These are phyloP conservation scores for Pluteus cervinus DNA, from an alignment of 768 basidiomycete genomes.

Conservation along the genomic window DNA sequence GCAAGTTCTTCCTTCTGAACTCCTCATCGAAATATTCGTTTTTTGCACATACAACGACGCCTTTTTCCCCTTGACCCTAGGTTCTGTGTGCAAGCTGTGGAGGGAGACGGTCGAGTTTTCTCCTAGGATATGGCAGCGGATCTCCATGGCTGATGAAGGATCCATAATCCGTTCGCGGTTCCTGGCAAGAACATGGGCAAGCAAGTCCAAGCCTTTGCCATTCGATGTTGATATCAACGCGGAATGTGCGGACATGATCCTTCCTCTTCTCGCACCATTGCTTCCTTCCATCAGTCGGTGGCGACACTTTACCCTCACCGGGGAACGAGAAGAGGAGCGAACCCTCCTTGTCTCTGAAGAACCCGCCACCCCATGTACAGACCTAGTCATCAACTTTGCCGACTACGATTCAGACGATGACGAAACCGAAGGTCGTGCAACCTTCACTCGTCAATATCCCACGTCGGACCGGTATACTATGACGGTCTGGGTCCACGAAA, in stretches of 20 bases:
- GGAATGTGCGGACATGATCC: constrained; percentile 40
- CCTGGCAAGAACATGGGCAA: constrained; percentile 50
- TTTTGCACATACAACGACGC: constrained; percentile 37
- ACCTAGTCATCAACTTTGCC: constrained; percentile 32
- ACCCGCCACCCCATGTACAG: constrained; percentile 21
- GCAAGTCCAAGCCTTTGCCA: constrained; percentile 44
- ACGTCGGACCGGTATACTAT: constrained; percentile 31
- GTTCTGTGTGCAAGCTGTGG: constrained; percentile 57
- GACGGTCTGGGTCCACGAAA: constrained; percentile 40
- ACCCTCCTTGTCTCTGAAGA: constrained; percentile 19
- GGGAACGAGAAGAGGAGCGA: constrained; percentile 30
- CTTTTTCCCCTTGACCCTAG: constrained; percentile 42
- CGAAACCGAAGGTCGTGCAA: constrained; percentile 21
- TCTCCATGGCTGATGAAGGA: constrained; percentile 41
- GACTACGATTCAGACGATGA: constrained; percentile 28
- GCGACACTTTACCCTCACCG: constrained; percentile 42
- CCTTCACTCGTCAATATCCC: constrained; percentile 27
- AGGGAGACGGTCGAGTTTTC: constrained; percentile 43
- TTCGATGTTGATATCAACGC: constrained; percentile 51
- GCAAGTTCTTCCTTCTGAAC: constrained; percentile 46
- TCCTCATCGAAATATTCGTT: constrained; percentile 58
- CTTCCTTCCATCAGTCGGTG: constrained; percentile 53
- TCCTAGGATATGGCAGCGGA: constrained; percentile 56
- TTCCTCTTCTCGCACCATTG: constrained; percentile 61
- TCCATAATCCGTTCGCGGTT: constrained; percentile 31